Percentiles rank a stretch among this genome's conserved stretches.
phyloP scores from a whole-genome alignment of 352 stramenopile species.

The Aphanomyces invadans region DNA sequence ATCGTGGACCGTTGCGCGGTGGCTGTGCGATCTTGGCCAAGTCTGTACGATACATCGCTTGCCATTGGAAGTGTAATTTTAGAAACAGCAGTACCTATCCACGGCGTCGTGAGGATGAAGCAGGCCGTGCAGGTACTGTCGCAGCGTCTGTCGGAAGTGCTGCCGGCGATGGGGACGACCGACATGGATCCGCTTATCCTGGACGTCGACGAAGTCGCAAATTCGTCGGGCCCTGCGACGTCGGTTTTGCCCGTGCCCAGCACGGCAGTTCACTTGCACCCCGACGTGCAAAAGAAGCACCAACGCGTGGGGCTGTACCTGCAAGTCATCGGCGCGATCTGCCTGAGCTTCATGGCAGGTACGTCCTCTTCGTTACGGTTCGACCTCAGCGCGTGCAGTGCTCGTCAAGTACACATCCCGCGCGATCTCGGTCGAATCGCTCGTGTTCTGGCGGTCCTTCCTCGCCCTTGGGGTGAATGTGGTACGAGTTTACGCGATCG shows the following conservation, averaged over 20 bases:
- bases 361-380: too few species aligned
- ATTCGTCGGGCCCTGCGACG: background rate
- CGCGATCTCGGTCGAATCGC: constrained; percentile 37
- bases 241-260: background rate
- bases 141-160: background rate
- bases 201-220: background rate
- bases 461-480: constrained; percentile 43
- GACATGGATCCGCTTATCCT: constrained; percentile 13
- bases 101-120: too few species aligned
- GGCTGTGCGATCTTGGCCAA: too few species aligned
- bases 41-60: too few species aligned
- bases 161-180: background rate
- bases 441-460: constrained; percentile 48
- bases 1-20: too few species aligned
- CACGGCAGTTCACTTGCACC: background rate
- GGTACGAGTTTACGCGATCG: constrained; percentile 23
- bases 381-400: too few species aligned
- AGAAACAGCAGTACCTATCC: too few species aligned
- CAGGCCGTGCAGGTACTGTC: background rate
- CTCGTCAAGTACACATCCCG: constrained; percentile 49
- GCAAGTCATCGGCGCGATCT: background rate
- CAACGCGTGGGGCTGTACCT: background rate
- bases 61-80: background rate
- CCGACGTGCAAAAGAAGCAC: background rate
- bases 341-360: background rate